Conservation (phyloP, 805 yeast species). For the Kazachstania viticola region DNA sequence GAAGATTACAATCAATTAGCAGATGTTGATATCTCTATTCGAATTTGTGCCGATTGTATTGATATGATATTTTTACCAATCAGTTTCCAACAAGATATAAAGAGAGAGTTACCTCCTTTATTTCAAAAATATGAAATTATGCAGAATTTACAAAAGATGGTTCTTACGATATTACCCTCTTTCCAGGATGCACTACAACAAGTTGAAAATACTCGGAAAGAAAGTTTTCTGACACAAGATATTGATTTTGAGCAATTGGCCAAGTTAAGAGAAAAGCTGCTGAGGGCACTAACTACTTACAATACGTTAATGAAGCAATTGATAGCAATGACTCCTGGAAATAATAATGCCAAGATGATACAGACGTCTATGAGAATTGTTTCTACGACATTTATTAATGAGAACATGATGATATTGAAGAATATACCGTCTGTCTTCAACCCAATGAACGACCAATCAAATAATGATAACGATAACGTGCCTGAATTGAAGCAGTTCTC, state of each 20-base stretch:
- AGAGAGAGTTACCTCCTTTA: conserved; percentile 26
- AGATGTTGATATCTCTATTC: conserved; percentile 26
- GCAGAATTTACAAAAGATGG: conserved; percentile 27
- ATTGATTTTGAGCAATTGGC: conserved; percentile 29
- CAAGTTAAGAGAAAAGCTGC: conserved; percentile 32
- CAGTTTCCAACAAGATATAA: conserved; percentile 34
- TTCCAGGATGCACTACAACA: conserved; percentile 31
- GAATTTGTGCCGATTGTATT: conserved; percentile 67
- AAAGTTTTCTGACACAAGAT: conserved; percentile 14
- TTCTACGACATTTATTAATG: conserved; percentile 52
- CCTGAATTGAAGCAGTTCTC: conserved; percentile 8
- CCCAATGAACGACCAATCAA: conserved; percentile 1
- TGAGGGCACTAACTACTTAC: conserved; percentile 39
- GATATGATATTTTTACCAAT: conserved; percentile 45
- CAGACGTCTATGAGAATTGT: conserved; percentile 46
- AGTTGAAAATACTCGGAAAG: conserved; percentile 24
- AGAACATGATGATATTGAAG: conserved; percentile 52
- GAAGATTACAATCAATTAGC: conserved; percentile 10
- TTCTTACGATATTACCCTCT: conserved; percentile 31
- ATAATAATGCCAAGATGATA: conserved; percentile 34
- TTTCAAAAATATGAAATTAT: conserved; percentile 33
- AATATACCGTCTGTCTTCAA: conserved; percentile 33
- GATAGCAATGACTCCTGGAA: conserved; percentile 24
- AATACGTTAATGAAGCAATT: conserved; percentile 39
- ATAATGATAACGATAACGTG: neutral